Conservation (phyloP, 306 rosid species). For the Pterocarpus santalinus region DNA sequence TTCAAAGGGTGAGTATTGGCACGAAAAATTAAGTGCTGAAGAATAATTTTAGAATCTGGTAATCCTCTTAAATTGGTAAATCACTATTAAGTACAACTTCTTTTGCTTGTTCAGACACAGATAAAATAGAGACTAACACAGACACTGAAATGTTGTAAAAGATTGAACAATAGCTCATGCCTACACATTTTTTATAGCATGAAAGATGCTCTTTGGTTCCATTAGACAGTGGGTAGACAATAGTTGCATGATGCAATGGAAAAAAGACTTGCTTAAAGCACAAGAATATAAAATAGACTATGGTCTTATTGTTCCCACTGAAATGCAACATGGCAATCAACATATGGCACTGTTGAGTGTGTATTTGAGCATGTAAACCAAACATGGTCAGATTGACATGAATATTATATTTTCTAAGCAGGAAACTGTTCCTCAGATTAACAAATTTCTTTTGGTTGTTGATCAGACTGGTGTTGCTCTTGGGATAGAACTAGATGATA, state of each 20-base stretch:
- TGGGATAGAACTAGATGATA: conserved; percentile 60
- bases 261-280: background rate
- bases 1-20: background rate
- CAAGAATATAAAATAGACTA: background rate
- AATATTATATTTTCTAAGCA: background rate
- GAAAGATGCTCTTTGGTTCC: conserved; percentile 6
- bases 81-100: background rate
- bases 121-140: background rate
- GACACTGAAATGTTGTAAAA: conserved; percentile 21
- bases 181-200: background rate
- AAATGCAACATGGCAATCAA: conserved; percentile 28
- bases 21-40: background rate
- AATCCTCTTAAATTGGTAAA: background rate
- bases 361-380: conserved; percentile 26
- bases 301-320: conserved; percentile 14
- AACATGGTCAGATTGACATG: conserved; percentile 5
- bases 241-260: background rate
- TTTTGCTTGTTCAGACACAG: background rate
- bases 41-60: background rate
- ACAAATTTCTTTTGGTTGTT: conserved; percentile 44
- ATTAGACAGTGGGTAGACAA: background rate
- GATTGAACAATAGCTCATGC: background rate
- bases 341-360: background rate
- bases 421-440: conserved; percentile 19
- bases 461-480: conserved; percentile 64